phyloP scores from a whole-genome alignment of 2,329 filamentous ascomycete species.

The Aspergillus eucalypticola region DNA sequence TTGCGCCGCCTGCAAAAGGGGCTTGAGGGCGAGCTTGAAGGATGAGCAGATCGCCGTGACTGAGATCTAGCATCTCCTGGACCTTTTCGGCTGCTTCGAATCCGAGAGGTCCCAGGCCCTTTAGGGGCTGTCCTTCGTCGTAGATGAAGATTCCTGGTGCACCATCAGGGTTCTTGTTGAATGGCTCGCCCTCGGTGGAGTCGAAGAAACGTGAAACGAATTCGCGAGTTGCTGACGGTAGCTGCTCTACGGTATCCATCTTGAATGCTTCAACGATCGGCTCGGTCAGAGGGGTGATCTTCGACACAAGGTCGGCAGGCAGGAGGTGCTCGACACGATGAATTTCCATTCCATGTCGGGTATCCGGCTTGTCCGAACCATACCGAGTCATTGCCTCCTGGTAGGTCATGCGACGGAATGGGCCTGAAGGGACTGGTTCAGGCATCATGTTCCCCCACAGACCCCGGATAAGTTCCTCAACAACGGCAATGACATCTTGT shows the following conservation, averaged over 20 bases:
- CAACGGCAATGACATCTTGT: constrained; percentile 64
- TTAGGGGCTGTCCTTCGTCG: constrained; percentile 71
- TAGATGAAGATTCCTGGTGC: constrained; percentile 76
- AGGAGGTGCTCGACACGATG: constrained; percentile 64
- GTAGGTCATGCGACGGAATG: constrained; percentile 68
- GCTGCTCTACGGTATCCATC: constrained; percentile 52
- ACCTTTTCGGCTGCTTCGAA: constrained; percentile 66
- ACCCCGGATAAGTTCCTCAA: constrained; percentile 54
- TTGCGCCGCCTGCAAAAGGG: constrained; percentile 71
- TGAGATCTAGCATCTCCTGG: constrained; percentile 54
- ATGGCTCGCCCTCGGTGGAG: constrained; percentile 56
- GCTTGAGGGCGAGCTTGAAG: constrained; percentile 73
- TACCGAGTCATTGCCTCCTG: constrained; percentile 74
- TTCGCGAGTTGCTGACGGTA: constrained; percentile 55
- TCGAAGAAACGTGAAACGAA: constrained; percentile 74
- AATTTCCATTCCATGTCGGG: constrained; percentile 72
- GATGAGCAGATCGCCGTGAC: constrained; percentile 76
- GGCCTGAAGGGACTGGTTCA: constrained; percentile 42
- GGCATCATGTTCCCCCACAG: constrained; percentile 56
- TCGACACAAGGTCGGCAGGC: constrained; percentile 65
- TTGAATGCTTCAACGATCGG: constrained; percentile 76
- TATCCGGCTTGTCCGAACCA: constrained; percentile 90
- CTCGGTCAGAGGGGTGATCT: constrained; percentile 68
- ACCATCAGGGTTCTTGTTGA: constrained; percentile 71
- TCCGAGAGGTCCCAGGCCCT: constrained; percentile 75